Evolutionary conservation across 768 basidiomycete genomes (phyloP).

Genomic region (Russula vinacea): DNA sequence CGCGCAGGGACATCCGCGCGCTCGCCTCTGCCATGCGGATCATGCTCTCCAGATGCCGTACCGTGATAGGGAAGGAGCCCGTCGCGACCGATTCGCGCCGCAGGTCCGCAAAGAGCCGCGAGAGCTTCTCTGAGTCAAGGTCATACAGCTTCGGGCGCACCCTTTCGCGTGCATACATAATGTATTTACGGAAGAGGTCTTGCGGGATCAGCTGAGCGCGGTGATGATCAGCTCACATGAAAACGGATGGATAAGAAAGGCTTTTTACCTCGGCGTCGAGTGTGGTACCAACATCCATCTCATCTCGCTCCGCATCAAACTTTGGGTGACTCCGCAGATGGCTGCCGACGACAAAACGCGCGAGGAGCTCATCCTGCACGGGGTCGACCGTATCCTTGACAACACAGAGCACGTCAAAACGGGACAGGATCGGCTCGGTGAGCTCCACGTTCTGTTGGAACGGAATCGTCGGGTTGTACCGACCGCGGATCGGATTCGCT

Average conservation of each 20-base stretch:
- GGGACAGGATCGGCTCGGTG: constrained; percentile 96
- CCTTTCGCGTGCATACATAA: constrained; percentile 96
- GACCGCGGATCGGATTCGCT: constrained; percentile 93
- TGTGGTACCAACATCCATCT: constrained; percentile 88
- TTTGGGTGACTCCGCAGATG: constrained; percentile 93
- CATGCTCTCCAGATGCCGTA: constrained; percentile 97
- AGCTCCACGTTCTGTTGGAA: constrained; percentile 98
- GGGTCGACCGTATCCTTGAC: constrained; percentile 98
- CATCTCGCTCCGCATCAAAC: constrained; percentile 82
- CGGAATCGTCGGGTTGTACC: constrained; percentile 97
- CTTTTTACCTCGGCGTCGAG: constrained; percentile 86
- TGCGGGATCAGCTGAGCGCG: constrained; percentile 83
- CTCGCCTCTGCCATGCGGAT: constrained; percentile 99
- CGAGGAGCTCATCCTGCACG: constrained; percentile 92
- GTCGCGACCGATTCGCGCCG: constrained; percentile 95
- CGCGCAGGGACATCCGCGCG: constrained; percentile 96
- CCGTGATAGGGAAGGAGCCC: constrained; percentile 98
- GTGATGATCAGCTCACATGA: constrained; percentile 7
- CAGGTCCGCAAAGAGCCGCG: constrained; percentile 91
- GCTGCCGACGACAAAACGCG: constrained; percentile 96
- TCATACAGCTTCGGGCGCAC: constrained; percentile 91
- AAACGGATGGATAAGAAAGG: constrained; percentile 22
- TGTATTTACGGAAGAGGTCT: constrained; percentile 94
- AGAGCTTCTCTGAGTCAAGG: constrained; percentile 92
- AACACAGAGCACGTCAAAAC: constrained; percentile 97